Percentiles rank a stretch among this genome's conserved stretches.
Evolutionary conservation across 1,284 basidiomycete genomes (phyloP).

Genomic region (Sporisorium exsertum): DNA sequence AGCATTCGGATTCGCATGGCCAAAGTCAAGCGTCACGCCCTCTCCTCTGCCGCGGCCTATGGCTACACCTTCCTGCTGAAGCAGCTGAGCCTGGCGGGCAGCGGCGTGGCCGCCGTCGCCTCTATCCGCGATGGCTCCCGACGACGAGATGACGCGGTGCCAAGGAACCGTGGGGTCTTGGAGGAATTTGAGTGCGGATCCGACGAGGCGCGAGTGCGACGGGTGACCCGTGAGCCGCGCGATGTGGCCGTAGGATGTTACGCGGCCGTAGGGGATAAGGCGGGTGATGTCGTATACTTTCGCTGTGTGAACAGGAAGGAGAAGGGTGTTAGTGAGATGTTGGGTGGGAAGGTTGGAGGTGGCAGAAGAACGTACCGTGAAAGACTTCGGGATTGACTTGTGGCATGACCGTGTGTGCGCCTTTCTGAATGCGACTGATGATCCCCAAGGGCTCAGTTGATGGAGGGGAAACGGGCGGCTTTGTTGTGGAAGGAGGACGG

Average conservation of each 20-base stretch:
- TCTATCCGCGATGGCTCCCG: slow-evolving; percentile 63
- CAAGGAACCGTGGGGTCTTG: slow-evolving; percentile 57
- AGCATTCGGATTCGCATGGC: slow-evolving; percentile 40
- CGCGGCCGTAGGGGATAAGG: slow-evolving; percentile 57
- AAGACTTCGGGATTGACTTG: slow-evolving; percentile 50
- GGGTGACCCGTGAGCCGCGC: slow-evolving; percentile 62
- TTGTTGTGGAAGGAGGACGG: background rate
- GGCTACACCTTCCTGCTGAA: slow-evolving; percentile 54
- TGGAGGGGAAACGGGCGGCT: background rate
- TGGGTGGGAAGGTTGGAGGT: background rate
- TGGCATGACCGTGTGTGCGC: slow-evolving; percentile 19
- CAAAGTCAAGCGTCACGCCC: slow-evolving; percentile 47
- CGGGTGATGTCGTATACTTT: slow-evolving; percentile 62
- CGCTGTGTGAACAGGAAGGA: slow-evolving; percentile 25
- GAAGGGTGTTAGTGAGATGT: background rate
- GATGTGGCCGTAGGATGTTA: slow-evolving; percentile 67
- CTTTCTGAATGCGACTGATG: background rate
- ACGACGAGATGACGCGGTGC: slow-evolving; percentile 63
- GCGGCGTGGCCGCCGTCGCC: slow-evolving; percentile 65
- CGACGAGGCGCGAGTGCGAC: slow-evolving; percentile 61
- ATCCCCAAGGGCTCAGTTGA: background rate
- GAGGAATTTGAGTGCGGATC: slow-evolving; percentile 62
- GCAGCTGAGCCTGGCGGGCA: slow-evolving; percentile 52
- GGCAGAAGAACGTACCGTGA: slow-evolving; percentile 24
- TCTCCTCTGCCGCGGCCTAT: slow-evolving; percentile 45